Evolutionary conservation across 345 rosid genomes (phyloP).

Genomic region (Salix exigua): DNA sequence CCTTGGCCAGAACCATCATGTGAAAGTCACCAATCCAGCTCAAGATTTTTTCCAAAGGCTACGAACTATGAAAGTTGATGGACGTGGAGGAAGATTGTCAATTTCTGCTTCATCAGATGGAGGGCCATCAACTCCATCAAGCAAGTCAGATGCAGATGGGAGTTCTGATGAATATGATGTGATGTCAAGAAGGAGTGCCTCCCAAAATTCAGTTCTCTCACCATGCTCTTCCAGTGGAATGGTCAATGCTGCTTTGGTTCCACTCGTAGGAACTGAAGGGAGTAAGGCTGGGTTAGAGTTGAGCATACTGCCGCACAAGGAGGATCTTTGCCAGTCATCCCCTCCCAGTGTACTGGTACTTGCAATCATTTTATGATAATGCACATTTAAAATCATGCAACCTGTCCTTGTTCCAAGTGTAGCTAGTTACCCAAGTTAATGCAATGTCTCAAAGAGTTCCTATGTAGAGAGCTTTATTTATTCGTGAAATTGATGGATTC

Average conservation of each 20-base stretch:
- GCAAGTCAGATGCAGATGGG: constrained; percentile 27
- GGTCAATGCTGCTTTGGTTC: constrained; percentile 17
- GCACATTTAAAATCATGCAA: background rate
- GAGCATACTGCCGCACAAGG: constrained; percentile 10
- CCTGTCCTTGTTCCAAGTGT: background rate
- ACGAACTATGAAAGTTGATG: constrained; percentile 33
- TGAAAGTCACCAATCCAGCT: constrained; percentile 43
- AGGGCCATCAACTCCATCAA: constrained; percentile 21
- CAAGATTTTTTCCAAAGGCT: constrained; percentile 36
- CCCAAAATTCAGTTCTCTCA: constrained; percentile 34
- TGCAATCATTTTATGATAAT: constrained; percentile 13
- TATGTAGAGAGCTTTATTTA: background rate
- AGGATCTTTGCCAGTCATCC: constrained; percentile 36
- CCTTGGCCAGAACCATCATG: constrained; percentile 23
- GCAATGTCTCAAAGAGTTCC: background rate
- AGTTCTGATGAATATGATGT: constrained; percentile 44
- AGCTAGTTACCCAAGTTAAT: background rate
- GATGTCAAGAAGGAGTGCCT: constrained; percentile 30
- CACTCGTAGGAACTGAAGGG: constrained; percentile 23
- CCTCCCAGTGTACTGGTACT: constrained; percentile 59
- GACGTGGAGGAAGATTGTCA: constrained; percentile 19
- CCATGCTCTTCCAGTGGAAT: constrained; percentile 31
- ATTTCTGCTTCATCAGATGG: constrained; percentile 19
- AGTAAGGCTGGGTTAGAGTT: constrained; percentile 26
- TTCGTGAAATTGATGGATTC: constrained; percentile 22